These are phyloP conservation scores for Yamadazyma friedrichii DNA, from an alignment of 1,139 yeast genomes.

Conservation along the genomic window DNA sequence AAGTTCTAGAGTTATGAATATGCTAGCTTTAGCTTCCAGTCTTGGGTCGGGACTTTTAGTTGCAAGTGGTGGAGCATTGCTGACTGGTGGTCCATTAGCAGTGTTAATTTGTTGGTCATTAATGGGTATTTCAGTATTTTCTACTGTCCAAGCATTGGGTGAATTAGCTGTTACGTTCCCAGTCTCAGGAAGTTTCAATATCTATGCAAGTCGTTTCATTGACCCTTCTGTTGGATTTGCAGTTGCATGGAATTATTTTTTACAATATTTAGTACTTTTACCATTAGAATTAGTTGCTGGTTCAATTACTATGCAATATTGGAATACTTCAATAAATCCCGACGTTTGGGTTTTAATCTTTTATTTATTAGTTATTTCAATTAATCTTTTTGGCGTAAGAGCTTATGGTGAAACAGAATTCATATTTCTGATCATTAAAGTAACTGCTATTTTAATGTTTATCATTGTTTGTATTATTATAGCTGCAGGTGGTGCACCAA, in stretches of 20 bases:
- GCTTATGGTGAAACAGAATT: constrained; percentile 49
- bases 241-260: constrained; percentile 44
- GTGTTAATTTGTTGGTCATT: constrained; percentile 51
- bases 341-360: constrained; percentile 41
- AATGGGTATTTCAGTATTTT: constrained; percentile 26
- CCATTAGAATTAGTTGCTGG: constrained; percentile 42
- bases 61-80: constrained; percentile 36
- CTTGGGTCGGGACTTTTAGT: constrained; percentile 57
- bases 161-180: constrained; percentile 40
- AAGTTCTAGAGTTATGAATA: constrained; percentile 41
- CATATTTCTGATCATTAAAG: constrained; percentile 36
- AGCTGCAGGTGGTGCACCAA: constrained; percentile 42
- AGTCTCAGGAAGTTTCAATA: constrained; percentile 38
- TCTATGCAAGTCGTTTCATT: constrained; percentile 38
- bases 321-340: constrained; percentile 37
- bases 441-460: constrained; percentile 39
- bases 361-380: constrained; percentile 33
- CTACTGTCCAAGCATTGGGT: constrained; percentile 43
- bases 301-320: constrained; percentile 39
- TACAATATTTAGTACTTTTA: constrained; percentile 35
- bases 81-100: constrained; percentile 67
- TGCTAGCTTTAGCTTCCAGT: constrained; percentile 84
- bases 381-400: constrained; percentile 40
- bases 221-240: constrained; percentile 45
- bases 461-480: constrained; percentile 41